These are phyloP conservation scores for Nicotiana tabacum DNA, from an alignment of 257 asterid species.

Conservation along the genomic window DNA sequence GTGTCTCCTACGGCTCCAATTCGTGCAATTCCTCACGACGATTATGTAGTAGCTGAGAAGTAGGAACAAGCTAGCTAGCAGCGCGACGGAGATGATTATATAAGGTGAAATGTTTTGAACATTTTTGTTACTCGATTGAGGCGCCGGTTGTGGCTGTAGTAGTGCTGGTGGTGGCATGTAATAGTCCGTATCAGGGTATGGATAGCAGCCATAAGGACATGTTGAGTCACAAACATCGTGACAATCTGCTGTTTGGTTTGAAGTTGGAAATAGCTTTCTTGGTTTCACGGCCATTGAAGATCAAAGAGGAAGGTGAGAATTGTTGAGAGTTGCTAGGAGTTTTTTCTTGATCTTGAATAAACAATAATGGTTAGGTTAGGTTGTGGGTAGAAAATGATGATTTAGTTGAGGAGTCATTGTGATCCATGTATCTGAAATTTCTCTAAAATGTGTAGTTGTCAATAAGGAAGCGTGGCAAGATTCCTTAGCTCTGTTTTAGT, in stretches of 20 bases:
- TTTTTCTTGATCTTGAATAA: background rate
- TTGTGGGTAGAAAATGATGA: background rate
- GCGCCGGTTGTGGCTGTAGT: background rate
- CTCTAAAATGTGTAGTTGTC: background rate
- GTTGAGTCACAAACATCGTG: constrained; percentile 9
- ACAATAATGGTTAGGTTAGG: constrained; percentile 3
- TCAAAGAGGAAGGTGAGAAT: background rate
- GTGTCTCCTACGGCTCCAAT: constrained; percentile 5
- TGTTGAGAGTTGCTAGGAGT: background rate
- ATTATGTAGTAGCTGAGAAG: constrained; percentile 10
- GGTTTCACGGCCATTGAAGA: background rate
- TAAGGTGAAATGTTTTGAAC: constrained; percentile 1
- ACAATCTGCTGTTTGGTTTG: background rate
- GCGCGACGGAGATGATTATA: background rate
- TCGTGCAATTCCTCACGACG: constrained; percentile 10
- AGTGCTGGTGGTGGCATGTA: background rate
- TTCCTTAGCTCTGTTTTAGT: background rate
- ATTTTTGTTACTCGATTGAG: background rate
- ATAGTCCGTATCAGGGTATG: background rate
- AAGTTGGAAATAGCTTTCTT: background rate
- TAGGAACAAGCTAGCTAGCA: background rate
- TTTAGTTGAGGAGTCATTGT: constrained; percentile 6
- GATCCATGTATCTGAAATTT: background rate
- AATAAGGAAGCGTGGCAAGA: background rate
- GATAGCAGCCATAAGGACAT: background rate